Conservation (phyloP, 1,284 basidiomycete genomes). For the Leccinum pachyderme region DNA sequence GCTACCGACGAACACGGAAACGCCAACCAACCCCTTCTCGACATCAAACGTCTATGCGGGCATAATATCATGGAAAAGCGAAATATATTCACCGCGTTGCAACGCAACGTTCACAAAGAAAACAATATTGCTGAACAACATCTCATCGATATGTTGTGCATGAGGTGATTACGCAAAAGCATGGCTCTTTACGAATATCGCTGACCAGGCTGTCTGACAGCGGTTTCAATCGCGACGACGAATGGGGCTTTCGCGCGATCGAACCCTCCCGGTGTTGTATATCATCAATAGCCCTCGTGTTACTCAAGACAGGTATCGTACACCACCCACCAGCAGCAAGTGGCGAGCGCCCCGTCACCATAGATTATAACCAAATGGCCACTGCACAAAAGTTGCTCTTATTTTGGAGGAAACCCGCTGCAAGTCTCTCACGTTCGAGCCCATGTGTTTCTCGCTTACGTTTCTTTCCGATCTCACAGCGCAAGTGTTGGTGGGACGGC, state of each 20-base stretch:
- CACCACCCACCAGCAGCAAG: slow-evolving; percentile 55
- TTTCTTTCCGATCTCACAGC: slow-evolving; percentile 42
- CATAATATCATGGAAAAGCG: slow-evolving; percentile 84
- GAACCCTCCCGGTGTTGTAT: slow-evolving; percentile 97
- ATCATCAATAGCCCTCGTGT: slow-evolving; percentile 94
- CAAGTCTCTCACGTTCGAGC: slow-evolving; percentile 43
- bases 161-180: slow-evolving; percentile 64
- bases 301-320: slow-evolving; percentile 95
- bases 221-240: slow-evolving; percentile 94
- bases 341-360: slow-evolving; percentile 65
- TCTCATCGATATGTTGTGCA: slow-evolving; percentile 99
- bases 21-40: slow-evolving; percentile 73
- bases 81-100: slow-evolving; percentile 96
- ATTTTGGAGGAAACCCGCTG: slow-evolving; percentile 99
- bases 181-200: slow-evolving; percentile 20
- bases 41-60: slow-evolving; percentile 83
- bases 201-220: slow-evolving; percentile 41
- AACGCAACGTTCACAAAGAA: slow-evolving; percentile 99
- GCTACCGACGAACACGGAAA: slow-evolving; percentile 77
- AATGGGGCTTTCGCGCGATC: slow-evolving; percentile 95
- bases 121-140: slow-evolving; percentile 99
- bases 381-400: slow-evolving; percentile 97
- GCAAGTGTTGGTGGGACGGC: slow-evolving; percentile 99
- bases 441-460: slow-evolving; percentile 1
- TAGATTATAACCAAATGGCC: slow-evolving; percentile 92